Evolutionary conservation across 202 grass and related monocot genomes (phyloP), one percentile per base, ranked within the genome.

Genomic region (Thinopyrum obtusiflorum): DNA sequence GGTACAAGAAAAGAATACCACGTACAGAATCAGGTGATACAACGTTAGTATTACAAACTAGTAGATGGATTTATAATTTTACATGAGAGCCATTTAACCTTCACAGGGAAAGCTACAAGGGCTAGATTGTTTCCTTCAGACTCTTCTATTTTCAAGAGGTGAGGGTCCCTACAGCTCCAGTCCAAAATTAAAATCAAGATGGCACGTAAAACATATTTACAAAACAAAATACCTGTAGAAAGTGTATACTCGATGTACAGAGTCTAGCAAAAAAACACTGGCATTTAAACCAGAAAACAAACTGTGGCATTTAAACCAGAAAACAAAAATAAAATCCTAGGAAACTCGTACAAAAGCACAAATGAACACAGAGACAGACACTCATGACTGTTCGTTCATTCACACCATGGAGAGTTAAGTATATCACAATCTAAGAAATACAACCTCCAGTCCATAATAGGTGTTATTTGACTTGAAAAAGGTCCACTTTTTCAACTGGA

Each of bases 371-470:
- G 68, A 72, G 36, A 25, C n/a, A 44, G 2, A 44, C 23, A 37
- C 37, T 73, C 69, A 17, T 46, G 44, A 73, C 69, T 73, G 39
- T 42, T 46, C 37, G 13, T 42, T 46, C 37, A 44, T 72, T 72
- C 37, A 46, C 23, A 24, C 23, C 13, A 73, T 73, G 39, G 49
- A 7, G 6, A 53, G 12, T 17, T 73, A 44, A 72, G 21, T 47
- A 73, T 49, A 73, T 18, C 70, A 73, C 70, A 73, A 72, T 72
- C 21, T 72, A 72, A 25, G 68, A 21, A 44, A 73, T 73, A 28
- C 70, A 49, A 25, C 70, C 40, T 73, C 40, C 40, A 28, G 44
- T 7, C 49, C 49, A 53, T 18, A 73, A 73, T 28, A 73, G 70
- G 18, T 73, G 70, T 18, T 73, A 28, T 49, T 73, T 28, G 26